Evolutionary conservation across 2,329 filamentous ascomycete genomes (phyloP).

Genomic region (Xylaria sp.): DNA sequence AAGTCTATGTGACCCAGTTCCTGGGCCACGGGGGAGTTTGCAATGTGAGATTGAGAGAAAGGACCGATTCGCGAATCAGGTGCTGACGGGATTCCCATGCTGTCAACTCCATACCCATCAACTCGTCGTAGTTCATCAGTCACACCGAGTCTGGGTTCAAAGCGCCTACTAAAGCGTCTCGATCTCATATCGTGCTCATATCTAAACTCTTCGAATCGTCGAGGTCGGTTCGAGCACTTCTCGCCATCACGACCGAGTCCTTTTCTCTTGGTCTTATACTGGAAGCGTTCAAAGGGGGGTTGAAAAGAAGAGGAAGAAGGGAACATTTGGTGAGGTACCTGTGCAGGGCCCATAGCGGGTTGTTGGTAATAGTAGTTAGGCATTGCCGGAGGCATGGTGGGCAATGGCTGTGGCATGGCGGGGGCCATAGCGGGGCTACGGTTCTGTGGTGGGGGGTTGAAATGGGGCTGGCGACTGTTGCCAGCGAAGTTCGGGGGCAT

Average conservation of each 20-base stretch:
- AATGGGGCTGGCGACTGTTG: constrained; percentile 33
- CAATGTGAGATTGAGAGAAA: constrained; percentile 29
- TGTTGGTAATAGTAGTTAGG: constrained; percentile 58
- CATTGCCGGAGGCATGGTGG: constrained; percentile 56
- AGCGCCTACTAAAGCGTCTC: constrained; percentile 44
- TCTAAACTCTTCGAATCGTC: constrained; percentile 36
- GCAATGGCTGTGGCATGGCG: constrained; percentile 63
- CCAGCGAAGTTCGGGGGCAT: constrained; percentile 44
- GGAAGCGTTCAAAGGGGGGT: constrained; percentile 32
- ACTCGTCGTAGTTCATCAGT: constrained; percentile 22
- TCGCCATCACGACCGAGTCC: constrained; percentile 43
- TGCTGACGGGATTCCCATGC: constrained; percentile 17
- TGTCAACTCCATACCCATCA: constrained; percentile 18
- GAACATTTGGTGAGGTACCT: constrained; percentile 52
- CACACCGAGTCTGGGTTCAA: constrained; percentile 33
- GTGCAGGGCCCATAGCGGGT: constrained; percentile 53
- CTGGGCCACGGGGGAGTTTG: constrained; percentile 23
- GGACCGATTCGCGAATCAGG: constrained; percentile 23
- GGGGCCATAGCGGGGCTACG: constrained; percentile 42
- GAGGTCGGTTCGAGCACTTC: constrained; percentile 39
- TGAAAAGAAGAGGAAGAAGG: constrained; percentile 37
- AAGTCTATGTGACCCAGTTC: constrained; percentile 44
- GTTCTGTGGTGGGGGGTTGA: constrained; percentile 42
- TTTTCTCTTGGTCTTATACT: constrained; percentile 40
- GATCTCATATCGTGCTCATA: constrained; percentile 34